phyloP scores from a whole-genome alignment of 2,329 filamentous ascomycete species.

The Arthroderma sp. region DNA sequence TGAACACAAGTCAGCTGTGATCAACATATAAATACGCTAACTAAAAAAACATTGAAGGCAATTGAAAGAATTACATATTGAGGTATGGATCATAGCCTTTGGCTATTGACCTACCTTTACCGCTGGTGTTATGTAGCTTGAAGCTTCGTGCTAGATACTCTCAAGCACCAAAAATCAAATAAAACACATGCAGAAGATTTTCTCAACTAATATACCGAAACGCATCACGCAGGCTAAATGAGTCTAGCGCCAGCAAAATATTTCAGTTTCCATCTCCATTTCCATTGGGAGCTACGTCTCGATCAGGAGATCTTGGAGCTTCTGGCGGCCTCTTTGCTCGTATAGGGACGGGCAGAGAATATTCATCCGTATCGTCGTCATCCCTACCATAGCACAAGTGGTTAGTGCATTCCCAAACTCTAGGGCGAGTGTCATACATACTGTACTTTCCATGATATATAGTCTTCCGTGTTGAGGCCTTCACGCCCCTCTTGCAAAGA shows the following conservation, averaged over 20 bases:
- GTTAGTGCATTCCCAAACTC: conserved; percentile 9
- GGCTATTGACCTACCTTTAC: no score
- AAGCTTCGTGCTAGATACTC: no score
- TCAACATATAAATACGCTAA: no score
- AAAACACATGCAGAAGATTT: no score
- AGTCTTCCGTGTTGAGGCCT: conserved; percentile 88
- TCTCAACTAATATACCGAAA: no score
- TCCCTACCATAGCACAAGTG: conserved; percentile 50
- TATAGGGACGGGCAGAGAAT: conserved; percentile 57
- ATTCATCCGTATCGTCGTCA: conserved; percentile 80
- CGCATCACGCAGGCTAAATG: no score
- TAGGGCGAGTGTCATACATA: conserved; percentile 43
- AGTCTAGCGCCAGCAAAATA: neutral
- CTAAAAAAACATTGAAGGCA: no score
- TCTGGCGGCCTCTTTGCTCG: conserved; percentile 33
- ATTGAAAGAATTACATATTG: no score
- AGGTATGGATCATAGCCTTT: no score
- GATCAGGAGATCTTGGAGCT: conserved; percentile 21
- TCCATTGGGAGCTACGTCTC: conserved; percentile 3
- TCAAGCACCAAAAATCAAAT: no score
- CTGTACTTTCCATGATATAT: conserved; percentile 96
- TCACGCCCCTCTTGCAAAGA: conserved; percentile 90
- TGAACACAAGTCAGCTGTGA: no score
- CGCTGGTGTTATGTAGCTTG: no score
- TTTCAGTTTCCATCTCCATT: neutral